Base-by-base conservation (phyloP, 1,284 basidiomycete genomes). In the Rhodotorula sp. region DNA sequence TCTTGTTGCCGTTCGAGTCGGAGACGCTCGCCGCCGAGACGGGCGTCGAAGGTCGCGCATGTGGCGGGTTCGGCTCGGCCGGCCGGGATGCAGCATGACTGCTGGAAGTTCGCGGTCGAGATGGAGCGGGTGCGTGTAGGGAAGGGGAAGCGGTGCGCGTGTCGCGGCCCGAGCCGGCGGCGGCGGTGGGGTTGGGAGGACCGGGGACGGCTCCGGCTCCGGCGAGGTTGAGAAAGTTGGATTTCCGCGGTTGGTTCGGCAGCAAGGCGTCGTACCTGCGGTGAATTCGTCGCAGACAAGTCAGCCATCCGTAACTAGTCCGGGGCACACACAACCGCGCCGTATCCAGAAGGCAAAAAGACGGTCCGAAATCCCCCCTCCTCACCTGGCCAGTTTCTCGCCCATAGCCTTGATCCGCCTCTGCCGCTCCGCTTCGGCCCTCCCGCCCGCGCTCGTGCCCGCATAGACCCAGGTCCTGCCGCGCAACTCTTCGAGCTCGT, bases 231-330 rank as follows among this genome's bases (percentile, higher is more conserved):
- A 76, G 69, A 16, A 72, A 65, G 60, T 70, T 70, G 43, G 73
- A 74, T 57, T 76, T 76, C 47, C 75, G 66, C 18, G 75, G 75
- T 46, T 76, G 75, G n/a, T 75, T 76, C 14, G 75, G 75, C 18
- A 76, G 65, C 34, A 76, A 67, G 4, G 57, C 52, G 57, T 76
- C 75, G 65, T 76, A 76, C n/a, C 75, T 29, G 29, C 29, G 29
- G 29, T 3, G 29, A 29, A 29, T 29, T 29, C 29, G 29, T 29
- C 29, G 29, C 29, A 29, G 29, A 29, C 29, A 29, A 29, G 29
- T 29, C 29, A 29, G 29, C 29, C 29, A 29, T 29, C 29, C 26
- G n/a, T 15, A 16, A 8, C 21, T 23, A 34, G 51, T 48, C 47
- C 47, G 29, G 39, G 12, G 5, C 16, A 31, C 34, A 39, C 29